phyloP scores from a whole-genome alignment of 768 basidiomycete species.

The Leccinum subgranulosum region DNA sequence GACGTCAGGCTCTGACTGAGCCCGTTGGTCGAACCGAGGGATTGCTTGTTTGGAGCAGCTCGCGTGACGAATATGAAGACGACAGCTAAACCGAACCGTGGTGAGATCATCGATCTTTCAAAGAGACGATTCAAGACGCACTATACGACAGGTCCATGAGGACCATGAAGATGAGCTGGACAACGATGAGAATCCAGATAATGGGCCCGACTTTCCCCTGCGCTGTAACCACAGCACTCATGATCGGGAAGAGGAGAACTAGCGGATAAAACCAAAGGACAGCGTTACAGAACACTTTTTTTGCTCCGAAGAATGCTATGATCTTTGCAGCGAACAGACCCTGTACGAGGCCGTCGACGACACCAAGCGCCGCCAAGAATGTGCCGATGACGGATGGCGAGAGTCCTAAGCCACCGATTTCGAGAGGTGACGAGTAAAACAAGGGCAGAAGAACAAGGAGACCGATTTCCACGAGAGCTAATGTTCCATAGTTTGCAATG shows the following conservation, averaged over 20 bases:
- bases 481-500: constrained; percentile 39
- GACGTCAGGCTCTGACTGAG: constrained; percentile 48
- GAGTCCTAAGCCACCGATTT: constrained; percentile 42
- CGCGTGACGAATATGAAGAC: constrained; percentile 54
- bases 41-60: constrained; percentile 48
- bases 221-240: constrained; percentile 36
- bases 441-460: constrained; percentile 41
- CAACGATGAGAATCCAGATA: constrained; percentile 36
- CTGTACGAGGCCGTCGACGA: constrained; percentile 39
- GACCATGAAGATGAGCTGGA: constrained; percentile 24
- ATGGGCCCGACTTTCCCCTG: constrained; percentile 30
- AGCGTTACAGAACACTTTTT: constrained; percentile 37
- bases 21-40: constrained; percentile 58
- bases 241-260: constrained; percentile 43
- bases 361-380: constrained; percentile 35
- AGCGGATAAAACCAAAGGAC: constrained; percentile 37
- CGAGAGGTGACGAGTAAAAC: constrained; percentile 43
- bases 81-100: constrained; percentile 31
- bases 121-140: constrained; percentile 18
- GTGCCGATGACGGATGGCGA: constrained; percentile 40
- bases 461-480: constrained; percentile 43
- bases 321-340: constrained; percentile 38
- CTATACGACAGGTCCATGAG: constrained; percentile 44
- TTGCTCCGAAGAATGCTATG: constrained; percentile 40
- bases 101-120: not conserved